phyloP scores from a whole-genome alignment of 2,329 filamentous ascomycete genomes.

The Paramyrothecium sp. region DNA sequence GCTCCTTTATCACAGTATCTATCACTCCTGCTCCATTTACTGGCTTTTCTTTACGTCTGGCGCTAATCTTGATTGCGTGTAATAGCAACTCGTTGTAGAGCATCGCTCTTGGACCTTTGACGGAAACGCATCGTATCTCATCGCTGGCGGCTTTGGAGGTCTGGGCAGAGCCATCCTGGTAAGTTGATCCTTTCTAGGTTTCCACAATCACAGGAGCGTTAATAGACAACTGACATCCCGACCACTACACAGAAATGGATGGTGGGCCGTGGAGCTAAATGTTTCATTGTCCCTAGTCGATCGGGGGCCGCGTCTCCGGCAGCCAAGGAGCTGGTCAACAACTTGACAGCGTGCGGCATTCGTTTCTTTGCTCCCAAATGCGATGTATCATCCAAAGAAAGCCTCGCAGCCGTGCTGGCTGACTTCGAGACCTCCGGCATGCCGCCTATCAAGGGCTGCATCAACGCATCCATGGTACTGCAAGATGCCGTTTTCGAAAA shows the following conservation, averaged over 20 bases:
- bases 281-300: conserved; percentile 26
- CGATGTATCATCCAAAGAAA: conserved; percentile 9
- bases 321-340: conserved; percentile 12
- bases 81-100: too few relatives aligned
- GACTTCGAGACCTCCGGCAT: conserved; percentile 12
- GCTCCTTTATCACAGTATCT: too few relatives aligned
- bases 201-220: too few relatives aligned
- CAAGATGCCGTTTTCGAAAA: conserved; percentile 27
- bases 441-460: conserved; percentile 19
- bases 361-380: not conserved
- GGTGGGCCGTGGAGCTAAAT: conserved; percentile 15
- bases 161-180: conserved; percentile 17
- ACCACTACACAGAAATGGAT: too few relatives aligned
- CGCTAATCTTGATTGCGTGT: too few relatives aligned
- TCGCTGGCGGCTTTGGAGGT: conserved; percentile 20
- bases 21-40: not conserved
- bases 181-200: too few relatives aligned
- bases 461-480: conserved; percentile 26
- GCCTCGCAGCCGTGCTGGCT: conserved; percentile 3
- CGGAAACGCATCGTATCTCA: conserved; percentile 11
- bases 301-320: conserved; percentile 16
- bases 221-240: too few relatives aligned
- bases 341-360: not conserved
- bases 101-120: not conserved
- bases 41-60: not conserved